Evolutionary conservation across 345 rosid genomes (phyloP).

Genomic region (Acer negundo): DNA sequence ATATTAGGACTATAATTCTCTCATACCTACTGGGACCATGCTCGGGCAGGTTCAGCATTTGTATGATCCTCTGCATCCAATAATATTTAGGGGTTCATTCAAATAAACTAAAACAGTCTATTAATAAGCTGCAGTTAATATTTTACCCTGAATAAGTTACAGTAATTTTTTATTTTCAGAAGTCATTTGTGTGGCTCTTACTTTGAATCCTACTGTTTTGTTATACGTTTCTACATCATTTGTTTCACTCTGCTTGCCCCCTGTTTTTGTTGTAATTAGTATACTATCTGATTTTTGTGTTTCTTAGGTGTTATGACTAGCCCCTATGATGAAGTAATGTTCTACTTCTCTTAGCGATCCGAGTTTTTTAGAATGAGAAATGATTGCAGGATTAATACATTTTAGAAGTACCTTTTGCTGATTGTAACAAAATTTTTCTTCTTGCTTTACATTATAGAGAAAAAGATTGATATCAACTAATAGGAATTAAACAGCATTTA

Average conservation of each 20-base stretch:
- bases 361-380: not conserved
- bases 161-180: not conserved
- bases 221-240: not conserved
- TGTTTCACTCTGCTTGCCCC: not conserved
- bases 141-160: not conserved
- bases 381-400: not conserved
- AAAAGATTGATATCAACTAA: conserved; percentile 13
- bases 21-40: not conserved
- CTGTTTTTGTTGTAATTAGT: not conserved
- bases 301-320: not conserved
- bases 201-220: not conserved
- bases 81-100: not conserved
- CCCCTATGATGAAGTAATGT: not conserved
- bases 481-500: conserved; percentile 8
- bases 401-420: not conserved
- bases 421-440: not conserved
- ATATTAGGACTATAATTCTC: not conserved
- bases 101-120: not conserved
- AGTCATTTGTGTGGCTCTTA: not conserved
- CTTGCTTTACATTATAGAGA: not conserved
- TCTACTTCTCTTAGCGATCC: not conserved
- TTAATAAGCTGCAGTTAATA: not conserved
- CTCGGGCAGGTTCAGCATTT: not conserved
- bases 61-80: not conserved
- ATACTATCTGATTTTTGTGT: not conserved